phyloP scores from a whole-genome alignment of 1,284 basidiomycete species.

The Ganoderma lucidum region DNA sequence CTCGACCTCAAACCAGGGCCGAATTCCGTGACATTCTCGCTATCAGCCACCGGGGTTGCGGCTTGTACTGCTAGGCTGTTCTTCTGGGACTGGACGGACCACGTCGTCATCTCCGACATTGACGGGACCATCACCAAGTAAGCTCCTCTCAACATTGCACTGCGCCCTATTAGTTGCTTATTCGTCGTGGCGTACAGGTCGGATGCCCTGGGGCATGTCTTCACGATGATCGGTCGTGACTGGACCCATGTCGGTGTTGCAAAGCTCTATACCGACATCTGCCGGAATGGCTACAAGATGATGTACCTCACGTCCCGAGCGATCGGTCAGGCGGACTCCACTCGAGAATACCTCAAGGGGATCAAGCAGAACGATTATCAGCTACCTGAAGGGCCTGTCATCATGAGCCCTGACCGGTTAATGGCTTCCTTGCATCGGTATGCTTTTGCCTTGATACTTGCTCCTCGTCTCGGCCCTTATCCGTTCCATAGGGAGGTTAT shows the following conservation, averaged over 20 bases:
- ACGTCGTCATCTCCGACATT: slow-evolving; percentile 96
- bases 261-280: slow-evolving; percentile 97
- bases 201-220: slow-evolving; percentile 96
- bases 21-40: slow-evolving; percentile 94
- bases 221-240: slow-evolving; percentile 99
- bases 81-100: slow-evolving; percentile 92
- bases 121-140: slow-evolving; percentile 99
- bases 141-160: slow-evolving; percentile 9
- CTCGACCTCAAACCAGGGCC: slow-evolving; percentile 89
- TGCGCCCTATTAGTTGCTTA: slow-evolving; percentile 8
- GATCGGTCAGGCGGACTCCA: slow-evolving; percentile 98
- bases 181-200: slow-evolving; percentile 62
- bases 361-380: slow-evolving; percentile 97
- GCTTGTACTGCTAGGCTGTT: slow-evolving; percentile 95
- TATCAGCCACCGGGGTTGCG: slow-evolving; percentile 88
- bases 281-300: slow-evolving; percentile 96
- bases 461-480: background rate
- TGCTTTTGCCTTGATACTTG: slow-evolving; percentile 8
- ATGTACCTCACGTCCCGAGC: slow-evolving; percentile 98
- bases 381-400: slow-evolving; percentile 97
- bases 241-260: slow-evolving; percentile 99
- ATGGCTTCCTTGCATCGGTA: slow-evolving; percentile 96
- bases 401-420: slow-evolving; percentile 98
- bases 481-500: slow-evolving; percentile 83
- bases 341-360: slow-evolving; percentile 93